phyloP scores from a whole-genome alignment of 2,329 filamentous ascomycete species.

The Fonsecaea multimorphosa region DNA sequence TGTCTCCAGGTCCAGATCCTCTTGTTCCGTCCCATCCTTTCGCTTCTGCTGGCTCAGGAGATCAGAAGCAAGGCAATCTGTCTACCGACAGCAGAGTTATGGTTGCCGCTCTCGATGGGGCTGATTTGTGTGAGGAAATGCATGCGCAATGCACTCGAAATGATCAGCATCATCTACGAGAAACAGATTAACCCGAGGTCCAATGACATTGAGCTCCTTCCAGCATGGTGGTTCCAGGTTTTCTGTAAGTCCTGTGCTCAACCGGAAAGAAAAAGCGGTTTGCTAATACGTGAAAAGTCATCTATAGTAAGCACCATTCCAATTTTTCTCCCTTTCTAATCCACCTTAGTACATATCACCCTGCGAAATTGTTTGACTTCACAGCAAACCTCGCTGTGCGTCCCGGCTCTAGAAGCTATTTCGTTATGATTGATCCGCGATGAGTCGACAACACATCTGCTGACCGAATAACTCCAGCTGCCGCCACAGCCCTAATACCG shows the following conservation, averaged over 20 bases:
- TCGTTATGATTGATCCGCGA: no score
- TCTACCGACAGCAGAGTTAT: background rate
- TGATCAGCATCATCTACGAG: conserved; percentile 5
- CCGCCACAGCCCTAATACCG: conserved; percentile 4
- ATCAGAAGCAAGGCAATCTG: background rate
- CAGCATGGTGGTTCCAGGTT: conserved; percentile 7
- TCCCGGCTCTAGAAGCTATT: background rate
- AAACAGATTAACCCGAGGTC: background rate
- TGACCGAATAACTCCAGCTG: background rate
- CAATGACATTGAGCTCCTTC: background rate
- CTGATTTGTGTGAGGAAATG: background rate
- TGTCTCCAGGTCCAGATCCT: conserved; percentile 5
- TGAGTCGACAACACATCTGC: no score
- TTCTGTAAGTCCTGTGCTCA: conserved; percentile 1
- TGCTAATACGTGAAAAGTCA: conserved; percentile 3
- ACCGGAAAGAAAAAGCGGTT: background rate
- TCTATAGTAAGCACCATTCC: background rate
- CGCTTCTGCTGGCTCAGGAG: background rate
- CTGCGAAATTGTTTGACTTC: no score
- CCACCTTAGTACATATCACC: background rate
- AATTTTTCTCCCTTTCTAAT: background rate
- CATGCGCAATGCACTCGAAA: background rate
- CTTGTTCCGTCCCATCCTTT: conserved; percentile 3
- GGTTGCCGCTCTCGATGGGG: background rate
- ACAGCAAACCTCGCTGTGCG: background rate